phyloP scores from a whole-genome alignment of 495 filamentous ascomycete genomes.

The Immersiella caudata region DNA sequence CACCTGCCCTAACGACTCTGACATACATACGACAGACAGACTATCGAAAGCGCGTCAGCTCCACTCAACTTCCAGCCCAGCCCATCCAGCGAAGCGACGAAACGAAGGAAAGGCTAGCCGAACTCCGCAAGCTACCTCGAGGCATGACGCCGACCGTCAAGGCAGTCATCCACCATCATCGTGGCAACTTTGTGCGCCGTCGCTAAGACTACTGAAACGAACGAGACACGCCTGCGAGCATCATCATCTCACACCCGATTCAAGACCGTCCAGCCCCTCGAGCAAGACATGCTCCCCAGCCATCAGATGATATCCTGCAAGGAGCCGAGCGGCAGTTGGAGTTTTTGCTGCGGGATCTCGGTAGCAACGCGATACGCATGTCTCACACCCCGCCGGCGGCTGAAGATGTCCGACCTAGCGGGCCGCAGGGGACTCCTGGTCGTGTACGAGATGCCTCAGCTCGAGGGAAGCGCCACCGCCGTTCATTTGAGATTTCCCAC shows the following conservation, averaged over 20 bases:
- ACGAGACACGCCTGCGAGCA: not conserved
- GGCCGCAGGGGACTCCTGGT: not conserved
- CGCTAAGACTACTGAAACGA: not conserved
- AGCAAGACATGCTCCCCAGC: not conserved
- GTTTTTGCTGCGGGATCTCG: not conserved
- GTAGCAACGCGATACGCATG: not conserved
- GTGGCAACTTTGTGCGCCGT: not conserved
- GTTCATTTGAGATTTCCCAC: not conserved
- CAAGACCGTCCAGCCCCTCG: not conserved
- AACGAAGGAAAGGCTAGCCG: too few relatives aligned
- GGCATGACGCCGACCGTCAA: too few relatives aligned
- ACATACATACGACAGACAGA: not conserved
- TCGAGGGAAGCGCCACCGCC: not conserved
- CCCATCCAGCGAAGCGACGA: too few relatives aligned
- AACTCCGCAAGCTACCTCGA: too few relatives aligned
- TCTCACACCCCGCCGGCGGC: not conserved
- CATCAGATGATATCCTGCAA: not conserved
- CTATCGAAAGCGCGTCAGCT: not conserved
- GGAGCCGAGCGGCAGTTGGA: not conserved
- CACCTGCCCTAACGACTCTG: not conserved
- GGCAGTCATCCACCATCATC: not conserved
- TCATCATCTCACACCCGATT: not conserved
- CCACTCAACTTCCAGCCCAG: too few relatives aligned
- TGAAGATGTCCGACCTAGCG: not conserved
- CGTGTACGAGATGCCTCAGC: not conserved